Evolutionary conservation across 345 rosid genomes (phyloP).

Genomic region (thale cress (Arabidopsis thaliana)): TAIR10.1 NC_003071.7:15928001-15928500

Average conservation of each 20-base stretch:
- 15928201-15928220: not conserved
- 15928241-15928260: not conserved
- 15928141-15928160: slow-evolving; percentile 17
- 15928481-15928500: slow-evolving; percentile 16
- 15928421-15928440: slow-evolving; percentile 16
- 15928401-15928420: slow-evolving; percentile 32
- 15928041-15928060: too few relatives aligned
- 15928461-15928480: slow-evolving; percentile 38
- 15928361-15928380: slow-evolving; percentile 26
- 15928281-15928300: slow-evolving; percentile 22
- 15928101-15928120: not conserved
- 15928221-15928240: too few relatives aligned
- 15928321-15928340: not conserved
- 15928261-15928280: slow-evolving; percentile 2
- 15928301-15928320: slow-evolving; percentile 14
- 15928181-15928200: slow-evolving; percentile 20
- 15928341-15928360: slow-evolving; percentile 18
- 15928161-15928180: slow-evolving; percentile 1
- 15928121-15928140: not conserved
- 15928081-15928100: not conserved
- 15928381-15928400: slow-evolving; percentile 39
- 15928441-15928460: slow-evolving; percentile 33
- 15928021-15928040: too few relatives aligned
- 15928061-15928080: not conserved
- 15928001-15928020: too few relatives aligned